phyloP scores from a whole-genome alignment of 768 basidiomycete species.

The Naganishia vishniacii region DNA sequence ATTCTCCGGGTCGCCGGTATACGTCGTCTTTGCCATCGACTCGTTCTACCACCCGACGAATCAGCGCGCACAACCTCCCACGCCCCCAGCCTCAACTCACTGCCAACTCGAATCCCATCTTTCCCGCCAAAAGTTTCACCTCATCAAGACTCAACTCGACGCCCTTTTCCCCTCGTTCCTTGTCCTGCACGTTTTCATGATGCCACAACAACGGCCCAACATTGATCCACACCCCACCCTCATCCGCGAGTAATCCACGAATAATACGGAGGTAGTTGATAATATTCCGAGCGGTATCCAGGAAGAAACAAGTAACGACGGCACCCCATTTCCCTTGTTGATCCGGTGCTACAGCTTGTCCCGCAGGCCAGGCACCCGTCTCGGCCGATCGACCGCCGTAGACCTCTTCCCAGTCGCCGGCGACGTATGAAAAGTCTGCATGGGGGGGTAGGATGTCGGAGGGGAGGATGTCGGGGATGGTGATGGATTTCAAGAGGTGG shows the following conservation, averaged over 20 bases:
- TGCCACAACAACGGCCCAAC: slow-evolving; percentile 96
- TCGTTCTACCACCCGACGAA: slow-evolving; percentile 64
- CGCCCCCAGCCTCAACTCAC: slow-evolving; percentile 52
- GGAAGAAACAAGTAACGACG: slow-evolving; percentile 91
- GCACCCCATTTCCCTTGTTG: slow-evolving; percentile 80
- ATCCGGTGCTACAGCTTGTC: slow-evolving; percentile 42
- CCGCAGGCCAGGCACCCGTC: slow-evolving; percentile 12
- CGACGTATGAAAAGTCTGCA: slow-evolving; percentile 62
- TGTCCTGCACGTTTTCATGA: slow-evolving; percentile 72
- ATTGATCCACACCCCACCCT: slow-evolving; percentile 91
- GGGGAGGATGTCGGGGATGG: slow-evolving; percentile 78
- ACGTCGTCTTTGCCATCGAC: slow-evolving; percentile 70
- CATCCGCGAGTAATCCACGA: slow-evolving; percentile 71
- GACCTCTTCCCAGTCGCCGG: slow-evolving; percentile 92
- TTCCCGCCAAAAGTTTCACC: slow-evolving; percentile 65
- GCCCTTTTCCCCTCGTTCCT: slow-evolving; percentile 63
- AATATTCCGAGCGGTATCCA: slow-evolving; percentile 91
- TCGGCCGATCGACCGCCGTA: slow-evolving; percentile 57
- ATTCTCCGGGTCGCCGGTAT: slow-evolving; percentile 71
- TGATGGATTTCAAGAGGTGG: slow-evolving; percentile 60
- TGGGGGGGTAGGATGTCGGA: slow-evolving; percentile 56
- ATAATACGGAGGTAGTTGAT: slow-evolving; percentile 84
- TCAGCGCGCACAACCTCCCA: neutral
- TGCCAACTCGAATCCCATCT: slow-evolving; percentile 74
- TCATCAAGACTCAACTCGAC: slow-evolving; percentile 88